Conservation (phyloP, 2,329 filamentous ascomycete genomes). For the Fusarium pseudoanthophilum region DNA sequence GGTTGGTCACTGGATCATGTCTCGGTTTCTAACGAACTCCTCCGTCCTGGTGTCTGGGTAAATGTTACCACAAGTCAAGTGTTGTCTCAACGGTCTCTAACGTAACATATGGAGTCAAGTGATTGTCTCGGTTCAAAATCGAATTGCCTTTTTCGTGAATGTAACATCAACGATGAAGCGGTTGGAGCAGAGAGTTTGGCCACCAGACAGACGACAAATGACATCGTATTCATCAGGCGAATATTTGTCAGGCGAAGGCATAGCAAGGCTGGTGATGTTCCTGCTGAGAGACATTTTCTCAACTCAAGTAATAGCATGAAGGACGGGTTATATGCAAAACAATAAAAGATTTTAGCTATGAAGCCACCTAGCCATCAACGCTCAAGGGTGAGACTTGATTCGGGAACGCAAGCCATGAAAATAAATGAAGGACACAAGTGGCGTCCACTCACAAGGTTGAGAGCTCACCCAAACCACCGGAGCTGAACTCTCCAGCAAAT, state of each 20-base stretch:
- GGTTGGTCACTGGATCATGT: constrained; percentile 21
- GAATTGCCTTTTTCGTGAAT: constrained; percentile 13
- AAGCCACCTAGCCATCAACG: background rate
- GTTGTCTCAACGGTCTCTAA: constrained; percentile 14
- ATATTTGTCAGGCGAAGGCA: constrained; percentile 6
- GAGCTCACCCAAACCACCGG: background rate
- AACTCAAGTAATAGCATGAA: background rate
- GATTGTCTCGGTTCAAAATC: constrained; percentile 15
- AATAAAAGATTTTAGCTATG: constrained; percentile 5
- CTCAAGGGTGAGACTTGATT: constrained; percentile 1
- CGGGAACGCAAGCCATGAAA: background rate
- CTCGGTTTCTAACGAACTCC: constrained; percentile 21
- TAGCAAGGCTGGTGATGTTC: constrained; percentile 12
- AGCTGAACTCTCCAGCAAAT: constrained; percentile 22
- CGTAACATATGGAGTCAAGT: constrained; percentile 17
- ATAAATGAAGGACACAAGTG: constrained; percentile 19
- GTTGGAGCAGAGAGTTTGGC: background rate
- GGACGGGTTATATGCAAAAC: constrained; percentile 12
- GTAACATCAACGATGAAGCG: constrained; percentile 8
- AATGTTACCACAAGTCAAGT: constrained; percentile 30
- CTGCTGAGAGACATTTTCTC: constrained; percentile 1
- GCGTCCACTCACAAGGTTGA: constrained; percentile 22
- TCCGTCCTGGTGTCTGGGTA: background rate
- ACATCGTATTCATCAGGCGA: constrained; percentile 18
- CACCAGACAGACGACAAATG: constrained; percentile 11